Evolutionary conservation across 2,329 filamentous ascomycete species (phyloP).

Genomic region (Botryotinia narcissicola): DNA sequence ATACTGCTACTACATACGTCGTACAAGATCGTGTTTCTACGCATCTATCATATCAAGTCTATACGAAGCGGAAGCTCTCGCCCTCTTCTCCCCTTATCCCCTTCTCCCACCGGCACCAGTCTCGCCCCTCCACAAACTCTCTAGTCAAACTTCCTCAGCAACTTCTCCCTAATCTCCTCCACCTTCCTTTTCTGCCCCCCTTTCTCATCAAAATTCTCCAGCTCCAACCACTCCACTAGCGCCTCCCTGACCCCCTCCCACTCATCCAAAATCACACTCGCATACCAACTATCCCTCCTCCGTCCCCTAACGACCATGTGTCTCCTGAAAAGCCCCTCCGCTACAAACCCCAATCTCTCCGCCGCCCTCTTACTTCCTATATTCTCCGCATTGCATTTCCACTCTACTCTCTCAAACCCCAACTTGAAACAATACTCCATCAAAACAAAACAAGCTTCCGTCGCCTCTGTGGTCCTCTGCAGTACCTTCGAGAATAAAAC

Average conservation of each 20-base stretch:
- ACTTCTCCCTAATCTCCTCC: slow-evolving; percentile 30
- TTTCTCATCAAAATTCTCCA: slow-evolving; percentile 42
- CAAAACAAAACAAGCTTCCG: slow-evolving; percentile 58
- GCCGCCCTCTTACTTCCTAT: slow-evolving; percentile 53
- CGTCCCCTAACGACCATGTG: slow-evolving; percentile 59
- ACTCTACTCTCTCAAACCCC: slow-evolving; percentile 57
- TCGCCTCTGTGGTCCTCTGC: slow-evolving; percentile 54
- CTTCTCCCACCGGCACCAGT: background rate
- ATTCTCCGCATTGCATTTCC: slow-evolving; percentile 62
- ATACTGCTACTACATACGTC: background rate
- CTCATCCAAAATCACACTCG: slow-evolving; percentile 56
- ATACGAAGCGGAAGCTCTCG: background rate
- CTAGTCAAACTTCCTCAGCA: background rate
- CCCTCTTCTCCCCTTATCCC: background rate
- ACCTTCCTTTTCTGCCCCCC: slow-evolving; percentile 52
- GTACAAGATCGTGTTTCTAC: background rate
- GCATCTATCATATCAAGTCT: background rate
- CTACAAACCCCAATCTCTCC: slow-evolving; percentile 54
- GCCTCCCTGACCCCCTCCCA: slow-evolving; percentile 48
- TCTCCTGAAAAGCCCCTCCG: slow-evolving; percentile 59
- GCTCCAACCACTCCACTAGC: slow-evolving; percentile 54
- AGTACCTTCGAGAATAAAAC: slow-evolving; percentile 51
- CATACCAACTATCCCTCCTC: slow-evolving; percentile 59
- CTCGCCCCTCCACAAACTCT: background rate
- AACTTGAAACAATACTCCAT: slow-evolving; percentile 53